These are phyloP conservation scores for Microbotryum lychnidis-dioicae DNA, from an alignment of 1,284 basidiomycete genomes.

Conservation along the genomic window DNA sequence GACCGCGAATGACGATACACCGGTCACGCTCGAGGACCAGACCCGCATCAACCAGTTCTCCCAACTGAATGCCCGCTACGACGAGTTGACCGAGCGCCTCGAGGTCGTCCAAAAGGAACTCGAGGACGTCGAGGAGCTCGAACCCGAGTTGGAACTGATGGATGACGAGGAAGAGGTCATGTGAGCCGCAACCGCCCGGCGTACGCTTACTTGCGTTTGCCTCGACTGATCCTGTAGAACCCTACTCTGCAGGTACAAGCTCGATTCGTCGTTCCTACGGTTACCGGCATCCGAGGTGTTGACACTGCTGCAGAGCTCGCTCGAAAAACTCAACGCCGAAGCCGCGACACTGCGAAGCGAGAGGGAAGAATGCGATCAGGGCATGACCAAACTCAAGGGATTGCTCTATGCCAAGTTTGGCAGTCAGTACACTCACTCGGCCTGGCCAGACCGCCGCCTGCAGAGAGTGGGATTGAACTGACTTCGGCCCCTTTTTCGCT, in stretches of 20 bases:
- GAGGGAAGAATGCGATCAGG: slow-evolving; percentile 63
- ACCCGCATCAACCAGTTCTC: slow-evolving; percentile 87
- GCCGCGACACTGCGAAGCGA: slow-evolving; percentile 52
- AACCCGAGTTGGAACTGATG: slow-evolving; percentile 81
- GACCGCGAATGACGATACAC: slow-evolving; percentile 6
- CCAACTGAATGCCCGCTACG: slow-evolving; percentile 72
- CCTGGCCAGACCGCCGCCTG: no score
- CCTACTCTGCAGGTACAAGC: slow-evolving; percentile 58
- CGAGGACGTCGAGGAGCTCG: slow-evolving; percentile 76
- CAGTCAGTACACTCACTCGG: slow-evolving; percentile 13
- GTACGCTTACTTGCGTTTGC: no score
- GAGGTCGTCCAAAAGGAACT: slow-evolving; percentile 81
- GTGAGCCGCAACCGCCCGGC: slow-evolving; percentile 43
- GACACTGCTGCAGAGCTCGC: slow-evolving; percentile 64
- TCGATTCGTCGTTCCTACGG: slow-evolving; percentile 83
- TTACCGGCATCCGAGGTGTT: slow-evolving; percentile 63
- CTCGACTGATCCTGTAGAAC: background rate
- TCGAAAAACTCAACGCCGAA: slow-evolving; percentile 53
- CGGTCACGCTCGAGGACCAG: slow-evolving; percentile 62
- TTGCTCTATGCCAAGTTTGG: slow-evolving; percentile 46
- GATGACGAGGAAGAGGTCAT: slow-evolving; percentile 72
- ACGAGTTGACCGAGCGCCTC: slow-evolving; percentile 66
- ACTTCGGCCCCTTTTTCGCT: no score
- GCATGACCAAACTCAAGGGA: slow-evolving; percentile 87
- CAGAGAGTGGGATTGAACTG: no score